Conservation (phyloP, 352 stramenopile genomes). For the Phytophthora capsici region DNA sequence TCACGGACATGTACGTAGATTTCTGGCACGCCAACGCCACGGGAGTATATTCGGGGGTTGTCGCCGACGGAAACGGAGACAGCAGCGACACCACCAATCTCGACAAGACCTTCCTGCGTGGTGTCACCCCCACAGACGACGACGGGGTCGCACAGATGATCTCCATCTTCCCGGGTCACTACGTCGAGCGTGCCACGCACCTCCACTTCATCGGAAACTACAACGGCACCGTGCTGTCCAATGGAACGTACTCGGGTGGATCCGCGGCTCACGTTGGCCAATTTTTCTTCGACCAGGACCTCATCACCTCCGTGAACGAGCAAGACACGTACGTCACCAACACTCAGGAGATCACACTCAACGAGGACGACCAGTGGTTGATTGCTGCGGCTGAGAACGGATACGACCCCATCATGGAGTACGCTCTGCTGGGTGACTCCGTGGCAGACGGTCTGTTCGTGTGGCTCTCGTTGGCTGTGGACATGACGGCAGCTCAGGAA, state of each 20-base stretch:
- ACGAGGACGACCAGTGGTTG: slow-evolving; percentile 32
- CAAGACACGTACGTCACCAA: slow-evolving; percentile 33
- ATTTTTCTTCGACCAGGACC: slow-evolving; percentile 38
- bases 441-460: slow-evolving; percentile 21
- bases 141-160: slow-evolving; percentile 30
- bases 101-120: slow-evolving; percentile 33
- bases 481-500: slow-evolving; percentile 23
- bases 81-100: slow-evolving; percentile 36
- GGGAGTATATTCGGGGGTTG: slow-evolving; percentile 36
- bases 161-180: slow-evolving; percentile 35
- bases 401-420: slow-evolving; percentile 29
- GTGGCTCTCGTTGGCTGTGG: slow-evolving; percentile 33
- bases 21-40: slow-evolving; percentile 42
- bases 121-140: slow-evolving; percentile 27
- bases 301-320: slow-evolving; percentile 37
- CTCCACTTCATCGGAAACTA: slow-evolving; percentile 36
- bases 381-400: slow-evolving; percentile 17
- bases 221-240: slow-evolving; percentile 23
- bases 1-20: slow-evolving; percentile 34
- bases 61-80: slow-evolving; percentile 35
- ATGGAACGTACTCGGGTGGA: slow-evolving; percentile 26
- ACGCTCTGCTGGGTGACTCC: slow-evolving; percentile 3
- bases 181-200: slow-evolving; percentile 33
- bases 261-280: slow-evolving; percentile 29
- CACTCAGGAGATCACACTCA: slow-evolving; percentile 31